Evolutionary conservation across 805 yeast species (phyloP), one percentile per base, ranked within the genome.

Genomic region (Candida sakaeoensis): DNA sequence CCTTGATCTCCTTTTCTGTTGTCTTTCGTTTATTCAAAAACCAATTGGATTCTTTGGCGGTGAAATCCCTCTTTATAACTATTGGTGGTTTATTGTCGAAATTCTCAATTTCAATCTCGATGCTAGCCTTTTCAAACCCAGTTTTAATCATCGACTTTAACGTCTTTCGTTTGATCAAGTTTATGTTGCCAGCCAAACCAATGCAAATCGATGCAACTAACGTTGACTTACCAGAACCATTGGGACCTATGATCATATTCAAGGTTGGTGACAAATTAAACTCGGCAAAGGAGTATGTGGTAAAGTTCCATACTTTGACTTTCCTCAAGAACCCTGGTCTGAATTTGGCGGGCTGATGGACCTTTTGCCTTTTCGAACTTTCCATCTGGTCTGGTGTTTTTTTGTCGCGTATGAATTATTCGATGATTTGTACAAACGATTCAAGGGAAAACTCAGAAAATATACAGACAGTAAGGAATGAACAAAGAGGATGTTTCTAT

Each of bases 171-270:
- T 93, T 95, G 43, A 90, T 74, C 31, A 79, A 65, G 28, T 77
- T 85, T 16, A 85, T 74, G 52, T 75, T 79, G 1, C 97, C 98
- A 1, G 83, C 91, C 13, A 93, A 63, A 0, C 96, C 95, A 24
- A 93, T 68, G 55, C 95, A 91, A 1, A 91, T 77, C 0, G 96
- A 98, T 44, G 96, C 86, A 3, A 93, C 90, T 52, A 93, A 77
- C 0, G 98, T 88, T 27, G 93, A 82, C 54, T 93, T 93, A 5
- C 99, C 99, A 0, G 95, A 78, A 25, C 99, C 99, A 57, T 93
- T 93, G 9, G 97, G 97, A 0, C 97, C 99, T 39, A 93, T 83
- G 42, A 93, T 85, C 82, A 93, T 79, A 55, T 93, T 93, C 55
- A 93, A 69, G 2, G 82, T 70, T 0, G 97, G 96, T 0, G 91